Base-by-base conservation (phyloP, 352 stramenopile genomes). In the Elongisporangium anandrum region DNA sequence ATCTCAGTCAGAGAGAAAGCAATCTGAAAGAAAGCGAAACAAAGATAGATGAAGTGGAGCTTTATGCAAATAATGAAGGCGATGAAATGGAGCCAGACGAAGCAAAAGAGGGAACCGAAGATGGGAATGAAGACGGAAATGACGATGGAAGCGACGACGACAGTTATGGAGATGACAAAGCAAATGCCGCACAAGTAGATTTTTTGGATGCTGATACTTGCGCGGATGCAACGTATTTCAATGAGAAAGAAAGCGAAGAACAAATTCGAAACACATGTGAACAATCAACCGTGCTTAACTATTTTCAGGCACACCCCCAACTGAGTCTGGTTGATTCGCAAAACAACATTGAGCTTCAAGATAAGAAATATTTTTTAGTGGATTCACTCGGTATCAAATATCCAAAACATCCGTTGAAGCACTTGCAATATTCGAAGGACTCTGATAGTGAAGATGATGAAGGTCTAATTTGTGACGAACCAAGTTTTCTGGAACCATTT, bases 81-180 rank as follows among this genome's bases (percentile, higher is more conserved):
- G 50, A 2, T 38, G 26, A 45, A 45, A 12, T 45, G 34, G 34
- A 45, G 34, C 34, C 34, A 45, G 49, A 63, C 3, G 41, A 62
- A 15, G 50, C 49, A 17, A 23, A 66, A 29, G 20, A 52, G 7
- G 65, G 61, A 4, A 45, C 52, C 21, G 61, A 75, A 26, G 60
- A 59, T 39, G 57, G 17, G 2, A 60, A 76, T 29, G 68, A 77
- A 8, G 77, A 77, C 23, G 68, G 65, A 13, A 72, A 79, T 38
- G 72, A 86, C 51, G 76, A 81, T 12, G 62, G 45, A 17, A 80
- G 72, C 45, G 77, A 88, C 34, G 64, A 60, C 5, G 73, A 84
- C 16, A 64, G 59, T 4, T 66, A 68, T 1, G 68, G 73, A 9
- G 63, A 66, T 15, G 50, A 70, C n/a, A 58, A 65, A 7, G 66